Conservation (phyloP, 768 basidiomycete genomes). For the Gloeophyllum trabeum region DNA sequence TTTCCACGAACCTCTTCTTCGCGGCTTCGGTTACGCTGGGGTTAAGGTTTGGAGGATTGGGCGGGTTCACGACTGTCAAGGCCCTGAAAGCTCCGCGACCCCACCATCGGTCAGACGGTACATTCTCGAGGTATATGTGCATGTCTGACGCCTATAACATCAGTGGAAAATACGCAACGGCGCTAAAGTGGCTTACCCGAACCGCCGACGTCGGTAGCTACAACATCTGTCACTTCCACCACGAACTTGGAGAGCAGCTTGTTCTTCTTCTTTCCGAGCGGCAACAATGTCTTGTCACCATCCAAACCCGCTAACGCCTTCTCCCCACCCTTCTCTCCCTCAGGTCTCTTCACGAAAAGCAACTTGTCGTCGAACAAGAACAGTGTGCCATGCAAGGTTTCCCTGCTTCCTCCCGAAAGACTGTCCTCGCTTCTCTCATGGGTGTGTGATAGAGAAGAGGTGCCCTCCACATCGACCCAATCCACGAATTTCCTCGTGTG, state of each 20-base stretch:
- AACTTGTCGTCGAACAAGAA: conserved; percentile 94
- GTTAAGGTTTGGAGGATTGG: conserved; percentile 53
- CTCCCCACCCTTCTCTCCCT: conserved; percentile 68
- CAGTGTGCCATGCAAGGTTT: conserved; percentile 66
- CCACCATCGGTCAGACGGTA: conserved; percentile 81
- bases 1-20: conserved; percentile 79
- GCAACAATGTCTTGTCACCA: conserved; percentile 48
- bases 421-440: conserved; percentile 21
- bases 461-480: conserved; percentile 88
- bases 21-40: conserved; percentile 50
- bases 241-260: conserved; percentile 78
- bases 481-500: conserved; percentile 83
- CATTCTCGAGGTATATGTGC: conserved; percentile 73
- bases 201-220: conserved; percentile 77
- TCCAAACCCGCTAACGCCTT: conserved; percentile 65
- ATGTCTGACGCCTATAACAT: conserved; percentile 56
- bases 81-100: conserved; percentile 80
- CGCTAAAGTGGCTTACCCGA: conserved; percentile 40
- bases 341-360: conserved; percentile 81
- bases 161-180: background rate
- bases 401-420: conserved; percentile 27
- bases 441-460: no score
- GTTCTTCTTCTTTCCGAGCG: conserved; percentile 71
- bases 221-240: conserved; percentile 75
- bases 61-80: conserved; percentile 68